Conservation (phyloP, 164 flowering plant species). For the Dillenia turbinata region DNA sequence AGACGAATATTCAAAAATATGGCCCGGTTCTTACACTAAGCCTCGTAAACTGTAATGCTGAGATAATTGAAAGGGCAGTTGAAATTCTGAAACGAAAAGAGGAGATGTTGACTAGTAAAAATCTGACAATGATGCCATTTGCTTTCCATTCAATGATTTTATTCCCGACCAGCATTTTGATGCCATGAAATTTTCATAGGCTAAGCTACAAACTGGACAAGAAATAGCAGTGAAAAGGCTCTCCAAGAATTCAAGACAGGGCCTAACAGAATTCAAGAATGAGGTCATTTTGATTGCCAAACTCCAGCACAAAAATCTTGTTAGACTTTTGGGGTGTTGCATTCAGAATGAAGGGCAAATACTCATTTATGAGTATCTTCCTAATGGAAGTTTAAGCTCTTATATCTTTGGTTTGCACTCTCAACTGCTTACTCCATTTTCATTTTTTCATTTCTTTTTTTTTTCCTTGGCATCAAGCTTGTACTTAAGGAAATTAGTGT, state of each 20-base stretch:
- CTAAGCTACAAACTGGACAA: slow-evolving; percentile 4
- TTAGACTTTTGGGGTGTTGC: slow-evolving; percentile 9
- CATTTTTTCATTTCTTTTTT: too few species aligned
- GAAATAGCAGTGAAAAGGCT: slow-evolving; percentile 18
- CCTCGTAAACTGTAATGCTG: too few species aligned
- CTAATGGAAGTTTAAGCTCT: background rate
- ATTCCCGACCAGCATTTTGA: background rate
- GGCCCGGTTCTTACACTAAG: background rate
- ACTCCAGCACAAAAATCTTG: slow-evolving; percentile 13
- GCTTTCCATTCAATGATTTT: background rate
- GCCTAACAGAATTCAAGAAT: slow-evolving; percentile 11
- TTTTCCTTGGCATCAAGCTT: too few species aligned
- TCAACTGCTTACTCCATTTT: too few species aligned
- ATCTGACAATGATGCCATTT: background rate
- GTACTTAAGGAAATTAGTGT: too few species aligned
- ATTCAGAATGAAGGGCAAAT: background rate
- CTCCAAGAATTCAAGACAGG: slow-evolving; percentile 11
- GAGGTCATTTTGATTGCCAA: slow-evolving; percentile 11
- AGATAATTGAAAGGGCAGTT: too few species aligned
- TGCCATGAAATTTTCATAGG: background rate
- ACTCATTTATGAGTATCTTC: background rate
- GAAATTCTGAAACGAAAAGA: too few species aligned
- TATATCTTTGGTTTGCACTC: background rate
- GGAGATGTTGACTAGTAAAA: background rate
- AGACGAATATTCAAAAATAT: background rate